Evolutionary conservation across 2,329 filamentous ascomycete genomes (phyloP), one percentile per base, ranked within the genome.

Genomic region (Cryphonectria parasitica): DNA sequence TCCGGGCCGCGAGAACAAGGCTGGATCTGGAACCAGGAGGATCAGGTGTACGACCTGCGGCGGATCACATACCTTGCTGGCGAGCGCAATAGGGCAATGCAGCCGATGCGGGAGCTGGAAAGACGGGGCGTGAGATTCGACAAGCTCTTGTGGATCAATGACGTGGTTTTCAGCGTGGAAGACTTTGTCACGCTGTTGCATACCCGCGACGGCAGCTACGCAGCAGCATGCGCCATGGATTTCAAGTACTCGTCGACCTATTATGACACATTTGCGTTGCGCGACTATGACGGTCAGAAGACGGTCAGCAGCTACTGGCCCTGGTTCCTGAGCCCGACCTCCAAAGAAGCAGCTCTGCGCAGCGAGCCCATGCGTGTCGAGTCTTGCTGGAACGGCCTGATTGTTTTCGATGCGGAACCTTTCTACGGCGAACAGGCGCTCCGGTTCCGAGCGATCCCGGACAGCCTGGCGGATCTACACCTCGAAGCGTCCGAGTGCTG

Each of bases 401-500:
- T 84, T 74, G 81, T 76, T 63, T 82, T 81, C 70, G 80, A 81
- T 65, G 80, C 85, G 0, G 77, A 77, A 5, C 84, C 86, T 1
- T 88, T 87, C 76, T 85, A 87, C 70, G 75, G 73, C 34, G 74
- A 77, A 2, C 76, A 79, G 0, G 82, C 82, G 3, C 81, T 92
- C 0, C 79, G 79, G 7, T 93, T 92, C 77, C 88, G 91, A 34
- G 90, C 86, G 28, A 84, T 91, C 66, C 79, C 87, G 1, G 90
- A 92, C 77, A 85, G 84, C 4, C 86, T 95, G 1, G 88, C 88
- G 2, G 76, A 79, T 10, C 76, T 82, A 36, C 91, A 93, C 76
- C 83, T 94, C 36, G 92, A 95, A 79, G 92, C 85, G n/a, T 92
- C 89, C 19, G 92, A 95, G 79, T 94, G 92, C 82, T 95, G 92